Conservation (phyloP, 2,329 filamentous ascomycete species). For the Beauveria brongniartii region DNA sequence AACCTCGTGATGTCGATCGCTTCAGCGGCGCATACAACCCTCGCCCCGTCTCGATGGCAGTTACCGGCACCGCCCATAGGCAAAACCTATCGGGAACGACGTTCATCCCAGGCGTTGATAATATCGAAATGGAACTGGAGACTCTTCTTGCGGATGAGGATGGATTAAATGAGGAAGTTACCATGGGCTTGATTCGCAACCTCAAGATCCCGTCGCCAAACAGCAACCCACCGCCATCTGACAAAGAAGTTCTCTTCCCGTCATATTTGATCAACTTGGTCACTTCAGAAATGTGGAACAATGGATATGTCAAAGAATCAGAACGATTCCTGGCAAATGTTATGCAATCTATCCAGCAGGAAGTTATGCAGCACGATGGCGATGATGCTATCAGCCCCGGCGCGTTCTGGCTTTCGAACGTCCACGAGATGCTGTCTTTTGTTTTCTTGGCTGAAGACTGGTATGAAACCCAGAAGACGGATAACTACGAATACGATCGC, state of each 20-base stretch:
- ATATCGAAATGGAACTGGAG: constrained; percentile 91
- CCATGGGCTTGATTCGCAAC: constrained; percentile 90
- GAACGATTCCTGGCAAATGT: constrained; percentile 98
- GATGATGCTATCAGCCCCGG: constrained; percentile 96
- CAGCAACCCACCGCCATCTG: constrained; percentile 80
- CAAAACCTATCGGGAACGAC: constrained; percentile 67
- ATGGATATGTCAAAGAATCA: constrained; percentile 98
- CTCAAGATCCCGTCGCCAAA: constrained; percentile 90
- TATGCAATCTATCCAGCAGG: constrained; percentile 99
- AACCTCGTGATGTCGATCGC: constrained; percentile 76
- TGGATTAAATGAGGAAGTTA: constrained; percentile 92
- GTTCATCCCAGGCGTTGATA: constrained; percentile 76
- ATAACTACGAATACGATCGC: constrained; percentile 98
- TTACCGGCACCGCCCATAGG: constrained; percentile 58
- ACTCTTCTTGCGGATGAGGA: constrained; percentile 91
- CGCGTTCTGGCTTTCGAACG: constrained; percentile 97
- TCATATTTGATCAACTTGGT: constrained; percentile 98
- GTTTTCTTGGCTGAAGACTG: constrained; percentile 98
- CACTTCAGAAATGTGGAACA: constrained; percentile 99
- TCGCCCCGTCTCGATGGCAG: constrained; percentile 91
- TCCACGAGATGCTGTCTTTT: constrained; percentile 99
- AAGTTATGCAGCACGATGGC: constrained; percentile 97
- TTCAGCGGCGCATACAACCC: constrained; percentile 92
- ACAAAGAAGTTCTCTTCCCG: constrained; percentile 98
- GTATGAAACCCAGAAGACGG: constrained; percentile 98